Percentiles rank a stretch among this genome's conserved stretches.
Conservation (phyloP, 208 protist genomes). For the Leishmania lainsoni region DNA sequence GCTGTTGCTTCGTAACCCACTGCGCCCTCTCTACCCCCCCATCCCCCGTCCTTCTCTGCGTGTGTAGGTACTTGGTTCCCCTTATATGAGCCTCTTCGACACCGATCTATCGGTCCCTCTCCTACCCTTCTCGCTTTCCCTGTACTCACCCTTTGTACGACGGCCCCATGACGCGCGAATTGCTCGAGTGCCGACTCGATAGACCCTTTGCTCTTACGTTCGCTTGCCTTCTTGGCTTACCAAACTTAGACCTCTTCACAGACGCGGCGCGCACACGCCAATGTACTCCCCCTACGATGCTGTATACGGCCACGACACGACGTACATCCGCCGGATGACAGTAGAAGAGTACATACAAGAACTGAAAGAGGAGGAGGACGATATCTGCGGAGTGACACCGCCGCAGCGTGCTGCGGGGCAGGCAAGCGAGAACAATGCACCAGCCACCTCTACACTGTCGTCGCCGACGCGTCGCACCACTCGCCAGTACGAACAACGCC, state of each 20-base stretch:
- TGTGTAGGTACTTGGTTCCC: neutral
- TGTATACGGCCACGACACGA: slow-evolving; percentile 75
- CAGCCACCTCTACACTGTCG: neutral
- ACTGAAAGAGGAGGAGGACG: slow-evolving; percentile 46
- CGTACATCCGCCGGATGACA: slow-evolving; percentile 67
- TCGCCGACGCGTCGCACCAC: neutral
- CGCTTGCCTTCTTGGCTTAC: neutral
- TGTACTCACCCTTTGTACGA: neutral
- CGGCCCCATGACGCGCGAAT: neutral
- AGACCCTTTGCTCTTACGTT: neutral
- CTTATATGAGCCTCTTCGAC: neutral
- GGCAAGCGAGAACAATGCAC: neutral
- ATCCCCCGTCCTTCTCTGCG: neutral
- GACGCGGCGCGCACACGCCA: neutral
- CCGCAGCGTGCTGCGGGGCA: neutral
- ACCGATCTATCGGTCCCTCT: neutral
- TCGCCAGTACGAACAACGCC: slow-evolving; percentile 40
- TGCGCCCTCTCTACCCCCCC: neutral
- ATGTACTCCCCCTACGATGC: slow-evolving; percentile 72
- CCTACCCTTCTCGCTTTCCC: neutral
- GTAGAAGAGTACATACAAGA: slow-evolving; percentile 67
- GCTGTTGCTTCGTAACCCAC: neutral
- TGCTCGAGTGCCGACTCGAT: neutral
- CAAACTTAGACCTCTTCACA: neutral
- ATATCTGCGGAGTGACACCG: slow-evolving; percentile 10